Evolutionary conservation across 257 asterid genomes (phyloP), one percentile per base, ranked within the genome.

Genomic region (Catharanthus roseus): DNA sequence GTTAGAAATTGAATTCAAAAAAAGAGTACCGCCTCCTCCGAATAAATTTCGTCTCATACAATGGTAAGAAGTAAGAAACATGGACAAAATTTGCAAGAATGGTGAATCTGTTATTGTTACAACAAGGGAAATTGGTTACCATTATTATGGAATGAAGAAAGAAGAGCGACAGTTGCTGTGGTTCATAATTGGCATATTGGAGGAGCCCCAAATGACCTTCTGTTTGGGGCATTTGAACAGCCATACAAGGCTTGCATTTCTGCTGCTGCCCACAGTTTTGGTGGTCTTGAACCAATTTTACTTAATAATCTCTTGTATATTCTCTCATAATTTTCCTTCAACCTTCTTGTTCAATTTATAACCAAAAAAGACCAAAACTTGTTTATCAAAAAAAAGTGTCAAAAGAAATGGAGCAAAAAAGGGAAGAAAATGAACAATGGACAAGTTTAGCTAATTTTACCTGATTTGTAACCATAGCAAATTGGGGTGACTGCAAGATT

Each of bases 281-380:
- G 85, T 74, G 85, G 85, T 65, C 66, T 81, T 58, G 85, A 81
- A 42, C 85, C 82, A 33, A 72, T 80, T 24, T 69, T 57, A 71
- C 60, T 39, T 11, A 57, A 68, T 58, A 50, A 44, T 61, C 44
- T 26, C 29, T 42, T 51, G 26, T 58, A 23, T 33, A 13, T 31
- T 26, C 71, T 61, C 69, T 58, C 68, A 6, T 57, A 13, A 56
- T 57, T 68, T 45, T 23, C 36, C 47, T 10, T n/a, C 24, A 26
- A 31, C 33, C 62, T 16, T 61, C 29, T n/a, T n/a, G n/a, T n/a
- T n/a, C n/a, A n/a, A n/a, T n/a, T 68, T 44, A 18, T 39, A 65
- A 44, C 13, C 24, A 41, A 3, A n/a, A n/a, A 41, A 23, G 51
- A 19, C 3, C 0, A 39, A 64, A 24, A 23, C 8, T 39, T 36